A percentile compares a stretch with the other conserved stretches of the same genome.
phyloP scores from a whole-genome alignment of 768 basidiomycete species.

The Nevesoporus exiguus region DNA sequence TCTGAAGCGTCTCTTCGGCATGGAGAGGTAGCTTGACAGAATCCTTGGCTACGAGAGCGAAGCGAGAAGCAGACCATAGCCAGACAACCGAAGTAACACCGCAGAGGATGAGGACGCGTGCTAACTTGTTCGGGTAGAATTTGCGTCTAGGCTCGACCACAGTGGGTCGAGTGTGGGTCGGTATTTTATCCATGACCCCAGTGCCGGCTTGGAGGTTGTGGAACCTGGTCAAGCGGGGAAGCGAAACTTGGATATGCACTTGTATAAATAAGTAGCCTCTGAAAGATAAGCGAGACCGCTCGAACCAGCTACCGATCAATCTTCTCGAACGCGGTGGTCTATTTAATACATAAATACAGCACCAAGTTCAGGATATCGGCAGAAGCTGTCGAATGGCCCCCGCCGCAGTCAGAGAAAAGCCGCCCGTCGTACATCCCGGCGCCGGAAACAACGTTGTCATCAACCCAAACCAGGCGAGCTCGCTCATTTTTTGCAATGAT shows the following conservation, averaged over 20 bases:
- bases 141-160: slow-evolving; percentile 13
- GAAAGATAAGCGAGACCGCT: too few species aligned
- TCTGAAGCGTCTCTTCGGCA: slow-evolving; percentile 29
- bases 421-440: slow-evolving; percentile 63
- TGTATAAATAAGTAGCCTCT: too few species aligned
- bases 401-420: slow-evolving; percentile 25
- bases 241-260: not conserved
- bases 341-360: too few species aligned
- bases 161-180: slow-evolving; percentile 9
- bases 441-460: slow-evolving; percentile 62
- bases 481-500: not conserved
- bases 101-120: slow-evolving; percentile 20
- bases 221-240: too few species aligned
- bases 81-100: slow-evolving; percentile 11
- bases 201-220: not conserved
- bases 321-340: too few species aligned
- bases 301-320: not conserved
- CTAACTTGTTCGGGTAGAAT: slow-evolving; percentile 9
- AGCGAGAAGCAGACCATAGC: slow-evolving; percentile 20
- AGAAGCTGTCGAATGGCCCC: not conserved
- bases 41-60: slow-evolving; percentile 2
- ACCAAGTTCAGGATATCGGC: too few species aligned
- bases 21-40: slow-evolving; percentile 28
- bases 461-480: slow-evolving; percentile 53
- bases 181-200: slow-evolving; percentile 29